A percentile compares a stretch with the other conserved stretches of the same genome.
Evolutionary conservation across 2,329 filamentous ascomycete species (phyloP).

Genomic region (Xylariaceae sp.): DNA sequence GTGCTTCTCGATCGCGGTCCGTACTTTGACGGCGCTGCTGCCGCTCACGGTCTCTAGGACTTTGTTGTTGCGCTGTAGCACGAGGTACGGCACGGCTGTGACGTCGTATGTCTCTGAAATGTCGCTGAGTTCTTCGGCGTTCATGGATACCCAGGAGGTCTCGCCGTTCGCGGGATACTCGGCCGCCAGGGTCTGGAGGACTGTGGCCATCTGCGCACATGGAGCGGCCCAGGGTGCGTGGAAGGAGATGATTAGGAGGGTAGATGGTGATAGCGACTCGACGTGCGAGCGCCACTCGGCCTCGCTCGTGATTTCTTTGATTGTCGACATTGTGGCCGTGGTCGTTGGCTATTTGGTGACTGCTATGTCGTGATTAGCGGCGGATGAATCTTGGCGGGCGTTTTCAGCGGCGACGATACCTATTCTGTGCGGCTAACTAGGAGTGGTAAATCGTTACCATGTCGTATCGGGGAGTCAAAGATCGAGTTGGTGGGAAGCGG

Average conservation of each 20-base stretch:
- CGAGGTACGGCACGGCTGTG: conserved; percentile 87
- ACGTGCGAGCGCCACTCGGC: conserved; percentile 68
- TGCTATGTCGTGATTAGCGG: neutral
- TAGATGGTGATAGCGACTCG: conserved; percentile 60
- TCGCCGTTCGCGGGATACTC: conserved; percentile 68
- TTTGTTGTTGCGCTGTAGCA: conserved; percentile 70
- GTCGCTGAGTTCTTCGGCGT: conserved; percentile 91
- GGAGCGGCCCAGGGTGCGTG: conserved; percentile 95
- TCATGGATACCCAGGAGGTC: conserved; percentile 82
- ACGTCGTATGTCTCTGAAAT: conserved; percentile 92
- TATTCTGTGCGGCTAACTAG: too few relatives aligned
- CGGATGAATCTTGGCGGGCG: too few relatives aligned
- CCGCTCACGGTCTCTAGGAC: conserved; percentile 84
- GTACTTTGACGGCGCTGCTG: conserved; percentile 81
- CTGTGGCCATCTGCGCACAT: conserved; percentile 87
- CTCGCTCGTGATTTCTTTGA: conserved; percentile 72
- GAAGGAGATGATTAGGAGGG: conserved; percentile 85
- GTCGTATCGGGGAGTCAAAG: too few relatives aligned
- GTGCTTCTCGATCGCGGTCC: conserved; percentile 79
- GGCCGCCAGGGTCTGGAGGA: conserved; percentile 78
- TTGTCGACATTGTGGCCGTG: conserved; percentile 58
- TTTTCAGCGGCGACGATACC: neutral
- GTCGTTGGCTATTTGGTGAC: neutral
- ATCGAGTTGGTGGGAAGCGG: neutral
- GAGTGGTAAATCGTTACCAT: too few relatives aligned